These are phyloP conservation scores for Zychaea mexicana DNA, from an alignment of 371 early-diverging fungal genomes.

Conservation along the genomic window DNA sequence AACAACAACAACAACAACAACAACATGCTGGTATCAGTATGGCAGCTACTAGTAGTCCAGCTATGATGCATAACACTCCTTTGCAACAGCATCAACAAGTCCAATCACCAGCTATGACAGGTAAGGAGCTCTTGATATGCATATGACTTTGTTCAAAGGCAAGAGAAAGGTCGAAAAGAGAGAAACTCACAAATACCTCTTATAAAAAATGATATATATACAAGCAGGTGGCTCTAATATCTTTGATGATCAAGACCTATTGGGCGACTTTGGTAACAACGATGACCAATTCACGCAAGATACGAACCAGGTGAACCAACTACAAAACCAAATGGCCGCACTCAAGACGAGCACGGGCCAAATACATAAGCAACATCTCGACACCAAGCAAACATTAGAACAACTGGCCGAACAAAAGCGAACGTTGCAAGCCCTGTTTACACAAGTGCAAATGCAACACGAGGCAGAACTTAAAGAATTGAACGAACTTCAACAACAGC, in stretches of 20 bases:
- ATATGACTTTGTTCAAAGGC: too few relatives aligned
- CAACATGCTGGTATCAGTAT: too few relatives aligned
- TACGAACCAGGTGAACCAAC: slow-evolving; percentile 40
- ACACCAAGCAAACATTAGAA: slow-evolving; percentile 18
- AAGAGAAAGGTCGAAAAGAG: neutral
- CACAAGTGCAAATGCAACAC: slow-evolving; percentile 31
- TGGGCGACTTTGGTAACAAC: slow-evolving; percentile 49
- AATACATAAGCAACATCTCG: slow-evolving; percentile 28
- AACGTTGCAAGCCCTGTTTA: slow-evolving; percentile 21
- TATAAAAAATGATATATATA: neutral
- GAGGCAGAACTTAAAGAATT: slow-evolving; percentile 22
- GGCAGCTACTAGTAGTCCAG: neutral
- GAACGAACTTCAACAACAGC: slow-evolving; percentile 17
- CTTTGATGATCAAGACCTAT: slow-evolving; percentile 33
- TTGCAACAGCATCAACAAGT: neutral
- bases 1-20: too few relatives aligned
- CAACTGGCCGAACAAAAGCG: slow-evolving; percentile 30
- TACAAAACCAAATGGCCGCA: slow-evolving; percentile 40
- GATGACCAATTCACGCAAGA: slow-evolving; percentile 33
- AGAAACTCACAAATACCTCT: neutral
- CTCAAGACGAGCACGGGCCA: slow-evolving; percentile 23
- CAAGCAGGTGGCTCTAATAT: neutral
- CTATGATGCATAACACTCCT: neutral
- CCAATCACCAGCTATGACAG: neutral
- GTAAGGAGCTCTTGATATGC: neutral